Conservation (phyloP, 768 basidiomycete genomes). For the Calvatia gigantea region DNA sequence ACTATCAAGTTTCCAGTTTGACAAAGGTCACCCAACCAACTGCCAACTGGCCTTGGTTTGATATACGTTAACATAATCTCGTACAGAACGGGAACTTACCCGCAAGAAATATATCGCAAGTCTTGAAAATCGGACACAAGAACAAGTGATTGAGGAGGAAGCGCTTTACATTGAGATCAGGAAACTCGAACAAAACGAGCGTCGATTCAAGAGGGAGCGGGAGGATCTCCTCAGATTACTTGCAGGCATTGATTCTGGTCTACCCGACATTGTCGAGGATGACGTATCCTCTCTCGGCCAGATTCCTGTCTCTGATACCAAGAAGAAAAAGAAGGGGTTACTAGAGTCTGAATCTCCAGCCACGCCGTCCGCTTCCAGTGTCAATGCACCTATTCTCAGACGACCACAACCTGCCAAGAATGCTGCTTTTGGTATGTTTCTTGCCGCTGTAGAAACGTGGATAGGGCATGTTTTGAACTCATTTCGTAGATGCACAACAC, state of each 20-base stretch:
- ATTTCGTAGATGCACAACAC: slow-evolving; percentile 53
- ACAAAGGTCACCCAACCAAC: no score
- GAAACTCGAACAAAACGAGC: slow-evolving; percentile 91
- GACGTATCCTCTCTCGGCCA: slow-evolving; percentile 50
- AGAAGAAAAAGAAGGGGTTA: slow-evolving; percentile 50
- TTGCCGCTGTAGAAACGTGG: neutral
- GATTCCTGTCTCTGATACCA: slow-evolving; percentile 45
- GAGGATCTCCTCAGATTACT: slow-evolving; percentile 84
- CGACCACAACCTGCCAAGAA: slow-evolving; percentile 50
- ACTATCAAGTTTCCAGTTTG: slow-evolving; percentile 75
- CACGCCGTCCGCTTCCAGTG: slow-evolving; percentile 36
- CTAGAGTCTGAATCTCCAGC: slow-evolving; percentile 47
- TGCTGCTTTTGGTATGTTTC: slow-evolving; percentile 50
- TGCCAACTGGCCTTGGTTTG: no score
- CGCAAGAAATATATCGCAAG: slow-evolving; percentile 86
- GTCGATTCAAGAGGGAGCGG: slow-evolving; percentile 81
- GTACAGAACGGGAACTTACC: slow-evolving; percentile 75
- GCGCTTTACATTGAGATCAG: slow-evolving; percentile 91
- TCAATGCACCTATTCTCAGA: slow-evolving; percentile 32
- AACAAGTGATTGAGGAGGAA: slow-evolving; percentile 94
- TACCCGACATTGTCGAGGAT: slow-evolving; percentile 71
- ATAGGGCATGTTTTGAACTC: neutral
- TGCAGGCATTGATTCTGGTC: slow-evolving; percentile 83
- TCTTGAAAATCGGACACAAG: slow-evolving; percentile 84
- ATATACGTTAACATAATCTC: no score